Base-by-base conservation (phyloP, 1,284 basidiomycete species). In the Boletellus deceptivus region DNA sequence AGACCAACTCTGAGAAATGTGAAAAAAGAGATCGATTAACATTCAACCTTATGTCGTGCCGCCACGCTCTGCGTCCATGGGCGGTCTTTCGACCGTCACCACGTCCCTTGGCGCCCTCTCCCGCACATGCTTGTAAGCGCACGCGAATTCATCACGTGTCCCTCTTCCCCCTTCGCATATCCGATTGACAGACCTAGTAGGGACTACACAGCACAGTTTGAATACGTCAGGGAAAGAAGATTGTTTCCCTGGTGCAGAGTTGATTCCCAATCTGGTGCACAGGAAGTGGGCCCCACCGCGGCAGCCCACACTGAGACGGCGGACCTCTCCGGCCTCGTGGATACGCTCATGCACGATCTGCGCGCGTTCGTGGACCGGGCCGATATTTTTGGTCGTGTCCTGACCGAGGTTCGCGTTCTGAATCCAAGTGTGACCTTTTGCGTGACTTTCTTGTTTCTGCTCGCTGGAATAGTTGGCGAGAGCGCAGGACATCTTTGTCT, bases 331-430 rank as follows among this genome's bases (percentile, higher is more conserved):
- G 18, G 16, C 9, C 41, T 43, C 9, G 35, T 61, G 3, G 46
- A 46, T 5, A 4, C 43, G 1, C 55, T 62, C n/a, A 6, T 48
- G 39, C 38, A 22, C 4, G 55, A 63, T 27, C 43, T 60, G 8
- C 18, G 50, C n/a, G 14, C 41, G 22, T 60, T 60, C 33, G 35
- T 17, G 5, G 11, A 33, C 14, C 49, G 35, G 14, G 8, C 58
- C 13, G 46, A 55, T 9, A 25, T 62, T 14, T 60, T 60, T 27
- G 35, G 35, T 10, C 43, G 22, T 3, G 24, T 60, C 20, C 47
- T 62, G 22, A 9, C 38, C 36, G 60, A 60, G 60, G 59, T 60
- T 16, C 29, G 48, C 25, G 34, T 36, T 20, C 18, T 6, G 17
- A n/a, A 6, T 43, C 14, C 20, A 9, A 9, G 25, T 9, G 25